Percentiles rank a stretch among this genome's conserved stretches.
Evolutionary conservation across 192 early-diverging fungal genomes (phyloP).

Genomic region (Pilaira anomala): DNA sequence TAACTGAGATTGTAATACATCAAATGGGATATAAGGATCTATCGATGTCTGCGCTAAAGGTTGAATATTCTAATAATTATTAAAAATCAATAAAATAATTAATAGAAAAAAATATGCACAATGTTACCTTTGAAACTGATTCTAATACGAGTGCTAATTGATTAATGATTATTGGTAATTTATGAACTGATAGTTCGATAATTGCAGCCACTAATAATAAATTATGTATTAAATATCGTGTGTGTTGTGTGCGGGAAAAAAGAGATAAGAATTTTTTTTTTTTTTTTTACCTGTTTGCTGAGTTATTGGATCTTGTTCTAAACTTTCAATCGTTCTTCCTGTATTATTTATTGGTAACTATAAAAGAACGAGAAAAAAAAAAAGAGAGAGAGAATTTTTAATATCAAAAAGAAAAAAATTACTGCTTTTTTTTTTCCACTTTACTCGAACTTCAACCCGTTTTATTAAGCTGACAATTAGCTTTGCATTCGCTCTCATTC

Average conservation of each 20-base stretch:
- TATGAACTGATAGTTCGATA: slow-evolving; percentile 23
- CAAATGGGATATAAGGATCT: slow-evolving; percentile 10
- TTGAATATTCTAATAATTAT: slow-evolving; percentile 15
- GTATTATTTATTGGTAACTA: slow-evolving; percentile 29
- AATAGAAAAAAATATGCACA: no score
- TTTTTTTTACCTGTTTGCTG: slow-evolving; percentile 30
- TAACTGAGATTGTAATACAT: slow-evolving; percentile 72
- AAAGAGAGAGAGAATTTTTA: no score
- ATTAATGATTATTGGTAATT: slow-evolving; percentile 22
- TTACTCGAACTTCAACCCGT: slow-evolving; percentile 25
- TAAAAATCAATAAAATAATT: not conserved
- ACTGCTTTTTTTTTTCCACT: not conserved
- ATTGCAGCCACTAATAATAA: slow-evolving; percentile 25
- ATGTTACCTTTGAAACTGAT: slow-evolving; percentile 24
- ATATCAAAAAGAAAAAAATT: not conserved
- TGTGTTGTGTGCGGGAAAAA: no score
- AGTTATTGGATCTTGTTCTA: slow-evolving; percentile 28
- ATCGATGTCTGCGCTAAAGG: not conserved
- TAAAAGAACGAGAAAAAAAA: no score
- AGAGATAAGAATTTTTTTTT: not conserved
- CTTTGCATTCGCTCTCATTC: slow-evolving; percentile 23
- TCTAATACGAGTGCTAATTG: slow-evolving; percentile 20
- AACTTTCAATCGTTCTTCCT: slow-evolving; percentile 17
- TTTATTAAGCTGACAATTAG: slow-evolving; percentile 28
- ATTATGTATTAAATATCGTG: not conserved